A percentile compares a stretch with the other conserved stretches of the same genome.
Evolutionary conservation across 352 stramenopile species (phyloP).

Genomic region (Phytophthora tentaculata): DNA sequence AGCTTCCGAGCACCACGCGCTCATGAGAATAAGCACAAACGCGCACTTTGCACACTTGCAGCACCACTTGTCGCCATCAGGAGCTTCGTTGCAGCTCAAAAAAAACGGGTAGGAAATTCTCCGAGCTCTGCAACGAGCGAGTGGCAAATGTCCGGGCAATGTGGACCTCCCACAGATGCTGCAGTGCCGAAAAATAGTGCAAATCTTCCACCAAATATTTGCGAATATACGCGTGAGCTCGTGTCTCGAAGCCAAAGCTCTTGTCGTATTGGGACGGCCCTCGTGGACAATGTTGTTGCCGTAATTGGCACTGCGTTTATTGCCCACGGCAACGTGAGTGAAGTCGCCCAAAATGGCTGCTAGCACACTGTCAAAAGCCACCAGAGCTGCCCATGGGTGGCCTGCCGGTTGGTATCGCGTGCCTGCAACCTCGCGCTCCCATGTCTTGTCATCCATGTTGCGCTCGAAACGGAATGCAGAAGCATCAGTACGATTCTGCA

Average conservation of each 20-base stretch:
- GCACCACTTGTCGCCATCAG: conserved; percentile 47
- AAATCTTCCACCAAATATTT: conserved; percentile 44
- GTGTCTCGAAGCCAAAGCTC: conserved; percentile 47
- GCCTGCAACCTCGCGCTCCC: conserved; percentile 32
- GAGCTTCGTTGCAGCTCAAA: conserved; percentile 51
- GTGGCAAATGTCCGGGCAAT: conserved; percentile 45
- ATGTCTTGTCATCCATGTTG: conserved; percentile 39
- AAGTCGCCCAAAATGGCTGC: conserved; percentile 39
- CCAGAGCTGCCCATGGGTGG: conserved; percentile 46
- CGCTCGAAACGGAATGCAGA: conserved; percentile 41
- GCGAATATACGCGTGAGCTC: conserved; percentile 42
- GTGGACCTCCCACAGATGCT: conserved; percentile 54
- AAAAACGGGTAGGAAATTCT: conserved; percentile 48
- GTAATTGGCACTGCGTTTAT: conserved; percentile 49
- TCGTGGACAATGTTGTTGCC: conserved; percentile 47
- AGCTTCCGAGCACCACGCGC: conserved; percentile 25
- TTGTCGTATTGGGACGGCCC: conserved; percentile 55
- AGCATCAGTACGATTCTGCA: not conserved
- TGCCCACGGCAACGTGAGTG: conserved; percentile 44
- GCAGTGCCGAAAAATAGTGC: conserved; percentile 52
- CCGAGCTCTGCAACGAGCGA: conserved; percentile 27
- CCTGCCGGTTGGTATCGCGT: conserved; percentile 39
- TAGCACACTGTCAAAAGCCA: conserved; percentile 49
- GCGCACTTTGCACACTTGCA: conserved; percentile 50
- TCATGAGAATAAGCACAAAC: conserved; percentile 51